phyloP scores from a whole-genome alignment of 148 eudicot species.

The Heliamphora exappendiculata region DNA sequence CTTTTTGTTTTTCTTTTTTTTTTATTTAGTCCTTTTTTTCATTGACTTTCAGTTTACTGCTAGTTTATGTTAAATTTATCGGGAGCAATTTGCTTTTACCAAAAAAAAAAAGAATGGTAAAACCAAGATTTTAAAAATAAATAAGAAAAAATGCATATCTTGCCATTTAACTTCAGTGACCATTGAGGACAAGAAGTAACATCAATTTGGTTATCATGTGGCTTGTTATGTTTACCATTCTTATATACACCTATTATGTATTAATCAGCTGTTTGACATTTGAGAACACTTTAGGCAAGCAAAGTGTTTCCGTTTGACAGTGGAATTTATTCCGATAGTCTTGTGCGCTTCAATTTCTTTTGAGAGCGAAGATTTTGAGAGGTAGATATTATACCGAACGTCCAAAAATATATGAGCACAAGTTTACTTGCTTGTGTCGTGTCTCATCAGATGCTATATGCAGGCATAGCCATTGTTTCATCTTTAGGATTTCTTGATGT shows the following conservation, averaged over 20 bases:
- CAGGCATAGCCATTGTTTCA: neutral
- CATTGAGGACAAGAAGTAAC: neutral
- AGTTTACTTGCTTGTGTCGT: neutral
- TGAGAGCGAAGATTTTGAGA: neutral
- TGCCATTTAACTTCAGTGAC: neutral
- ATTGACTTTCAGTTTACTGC: too few species aligned
- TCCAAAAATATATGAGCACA: neutral
- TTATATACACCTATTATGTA: neutral
- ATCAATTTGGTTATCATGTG: conserved; percentile 1
- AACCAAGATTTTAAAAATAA: too few species aligned
- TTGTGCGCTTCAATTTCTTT: neutral
- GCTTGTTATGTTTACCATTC: neutral
- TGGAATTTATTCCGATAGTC: neutral
- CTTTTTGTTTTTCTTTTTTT: neutral
- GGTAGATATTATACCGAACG: neutral
- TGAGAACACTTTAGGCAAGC: neutral
- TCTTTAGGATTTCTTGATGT: neutral
- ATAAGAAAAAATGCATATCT: too few species aligned
- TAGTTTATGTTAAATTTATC: too few species aligned
- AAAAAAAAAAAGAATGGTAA: too few species aligned
- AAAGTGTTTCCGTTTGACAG: neutral
- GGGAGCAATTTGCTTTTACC: too few species aligned
- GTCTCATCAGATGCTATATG: neutral
- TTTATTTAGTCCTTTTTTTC: neutral
- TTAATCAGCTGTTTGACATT: neutral